Evolutionary conservation across 352 stramenopile species (phyloP), one percentile per base, ranked within the genome.

Genomic region (Globisporangium acanthophoron): DNA sequence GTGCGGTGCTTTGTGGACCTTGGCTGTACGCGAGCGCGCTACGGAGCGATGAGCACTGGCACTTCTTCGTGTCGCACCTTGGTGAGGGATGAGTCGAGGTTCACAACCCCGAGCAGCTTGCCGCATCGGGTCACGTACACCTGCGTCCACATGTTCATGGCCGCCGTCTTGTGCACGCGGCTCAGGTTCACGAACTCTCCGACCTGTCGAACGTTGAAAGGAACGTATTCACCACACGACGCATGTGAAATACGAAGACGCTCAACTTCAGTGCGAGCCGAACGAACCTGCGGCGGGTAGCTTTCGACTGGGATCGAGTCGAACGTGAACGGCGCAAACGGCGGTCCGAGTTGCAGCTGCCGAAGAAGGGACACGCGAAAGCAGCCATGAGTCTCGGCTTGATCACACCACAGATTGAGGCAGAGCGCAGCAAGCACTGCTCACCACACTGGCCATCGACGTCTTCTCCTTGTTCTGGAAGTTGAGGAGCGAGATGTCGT

Each of bases 141-240:
- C 49, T 93, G 80, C 13, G 81, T 90, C 84, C 81, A 91, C 62
- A 90, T 87, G 41, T 78, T 86, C 59, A 91, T 88, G n/a, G 79
- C 75, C 7, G 84, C 79, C 45, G 89, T 67, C 33, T 88, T 85
- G 69, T 91, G 82, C 16, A 93, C 75, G 15, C 72, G 75, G 49
- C 73, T 84, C 20, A 93, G 62, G 41, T 89, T 87, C 12, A 91
- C 80, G 45, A 75, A 62, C 52, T 90, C 77, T 5, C 76, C 80
- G 0, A 90, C 80, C 69, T 88, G 51, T 15, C 9, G 11, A 5
- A 33, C 5, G 9, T 37, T 24, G 18, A 31, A 5, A 39, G 2
- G 15, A 20, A 9, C 27, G 20, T 15, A 13, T 43, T 43, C 37
- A 18, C 37, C 11, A 5, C 33, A 9, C 11, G 37, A 18, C 12